Percentiles rank a stretch among this genome's conserved stretches.
These are phyloP conservation scores for Globisporangium apiculatum DNA, from an alignment of 352 stramenopile species.

Conservation along the genomic window DNA sequence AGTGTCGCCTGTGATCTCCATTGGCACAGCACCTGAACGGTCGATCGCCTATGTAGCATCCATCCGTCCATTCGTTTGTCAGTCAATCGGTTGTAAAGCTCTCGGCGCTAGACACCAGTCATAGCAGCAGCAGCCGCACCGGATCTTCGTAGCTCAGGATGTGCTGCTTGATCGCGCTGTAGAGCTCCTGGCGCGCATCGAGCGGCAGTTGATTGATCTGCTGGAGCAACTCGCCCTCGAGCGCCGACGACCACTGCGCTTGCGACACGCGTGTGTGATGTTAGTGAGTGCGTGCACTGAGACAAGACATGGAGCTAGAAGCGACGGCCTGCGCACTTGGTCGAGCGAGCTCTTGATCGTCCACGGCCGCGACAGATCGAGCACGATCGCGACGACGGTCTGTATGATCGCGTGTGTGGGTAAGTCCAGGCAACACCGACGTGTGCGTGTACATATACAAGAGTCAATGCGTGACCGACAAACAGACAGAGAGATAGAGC, in stretches of 20 bases:
- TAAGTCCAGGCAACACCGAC: no score
- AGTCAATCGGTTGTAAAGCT: background rate
- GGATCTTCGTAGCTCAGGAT: constrained; percentile 75
- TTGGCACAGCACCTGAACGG: constrained; percentile 34
- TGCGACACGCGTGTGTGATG: no score
- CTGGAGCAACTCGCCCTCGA: constrained; percentile 62
- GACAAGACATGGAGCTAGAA: no score
- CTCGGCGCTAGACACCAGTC: background rate
- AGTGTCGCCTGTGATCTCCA: constrained; percentile 41
- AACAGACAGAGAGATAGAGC: background rate
- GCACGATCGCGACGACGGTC: constrained; percentile 56
- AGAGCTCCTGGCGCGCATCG: constrained; percentile 52
- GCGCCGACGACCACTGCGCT: constrained; percentile 54
- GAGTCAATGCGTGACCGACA: background rate
- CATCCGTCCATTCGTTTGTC: background rate
- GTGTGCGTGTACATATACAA: no score
- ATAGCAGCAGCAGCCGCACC: constrained; percentile 21
- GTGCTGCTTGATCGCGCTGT: constrained; percentile 57
- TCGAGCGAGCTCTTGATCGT: constrained; percentile 78
- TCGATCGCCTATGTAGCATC: constrained; percentile 34
- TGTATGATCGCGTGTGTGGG: constrained; percentile 7
- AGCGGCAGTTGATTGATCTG: constrained; percentile 59
- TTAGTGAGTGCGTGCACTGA: no score
- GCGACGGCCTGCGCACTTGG: constrained; percentile 18
- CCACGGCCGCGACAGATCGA: constrained; percentile 73